Evolutionary conservation across 2,329 filamentous ascomycete genomes (phyloP).

Genomic region (Akanthomyces dipterigenus): DNA sequence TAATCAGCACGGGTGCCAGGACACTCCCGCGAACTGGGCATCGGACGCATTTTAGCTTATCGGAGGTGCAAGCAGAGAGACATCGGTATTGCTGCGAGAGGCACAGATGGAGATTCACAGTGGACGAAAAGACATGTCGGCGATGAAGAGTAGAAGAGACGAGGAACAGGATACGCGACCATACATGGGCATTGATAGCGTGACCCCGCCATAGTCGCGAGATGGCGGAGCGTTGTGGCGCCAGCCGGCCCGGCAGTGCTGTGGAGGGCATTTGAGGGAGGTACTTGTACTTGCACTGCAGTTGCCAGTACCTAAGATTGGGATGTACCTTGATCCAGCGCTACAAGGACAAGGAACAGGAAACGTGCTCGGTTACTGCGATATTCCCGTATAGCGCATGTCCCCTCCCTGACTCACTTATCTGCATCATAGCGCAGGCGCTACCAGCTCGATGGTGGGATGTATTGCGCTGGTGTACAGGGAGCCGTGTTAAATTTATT

Average conservation of each 20-base stretch:
- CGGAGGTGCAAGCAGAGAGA: background rate
- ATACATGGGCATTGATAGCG: background rate
- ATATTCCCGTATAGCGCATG: constrained; percentile 11
- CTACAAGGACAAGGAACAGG: background rate
- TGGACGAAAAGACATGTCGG: background rate
- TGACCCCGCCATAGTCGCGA: constrained; percentile 10
- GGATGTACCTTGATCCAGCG: background rate
- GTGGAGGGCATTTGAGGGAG: background rate
- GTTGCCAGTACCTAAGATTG: background rate
- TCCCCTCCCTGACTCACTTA: constrained; percentile 10
- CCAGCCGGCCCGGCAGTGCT: background rate
- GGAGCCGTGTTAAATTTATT: constrained; percentile 2
- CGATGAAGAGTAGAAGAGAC: background rate
- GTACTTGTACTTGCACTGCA: background rate
- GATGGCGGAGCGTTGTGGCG: constrained; percentile 7
- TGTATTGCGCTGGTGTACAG: background rate
- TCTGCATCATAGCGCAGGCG: background rate
- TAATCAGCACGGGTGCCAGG: background rate
- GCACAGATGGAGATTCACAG: background rate
- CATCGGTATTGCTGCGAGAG: background rate
- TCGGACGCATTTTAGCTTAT: constrained; percentile 15
- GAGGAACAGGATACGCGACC: background rate
- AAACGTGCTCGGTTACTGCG: constrained; percentile 9
- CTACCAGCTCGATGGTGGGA: constrained; percentile 3
- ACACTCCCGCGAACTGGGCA: constrained; percentile 6